These are phyloP conservation scores for Rhodotorula mucilaginosa DNA, from an alignment of 1,284 basidiomycete species.

Conservation along the genomic window DNA sequence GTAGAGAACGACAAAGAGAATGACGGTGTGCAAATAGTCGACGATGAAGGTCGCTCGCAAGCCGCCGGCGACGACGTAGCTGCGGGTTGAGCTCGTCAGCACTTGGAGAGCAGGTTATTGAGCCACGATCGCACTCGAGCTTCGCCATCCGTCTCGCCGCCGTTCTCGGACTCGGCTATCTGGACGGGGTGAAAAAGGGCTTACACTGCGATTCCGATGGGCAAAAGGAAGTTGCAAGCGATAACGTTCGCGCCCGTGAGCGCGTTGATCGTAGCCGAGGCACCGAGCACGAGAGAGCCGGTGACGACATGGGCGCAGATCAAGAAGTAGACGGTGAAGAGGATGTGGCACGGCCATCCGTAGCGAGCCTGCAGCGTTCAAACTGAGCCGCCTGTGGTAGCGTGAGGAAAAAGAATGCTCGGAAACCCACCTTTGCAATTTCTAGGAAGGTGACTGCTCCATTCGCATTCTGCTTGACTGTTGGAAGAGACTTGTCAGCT, in stretches of 20 bases:
- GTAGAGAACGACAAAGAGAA: slow-evolving; percentile 77
- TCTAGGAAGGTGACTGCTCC: slow-evolving; percentile 54
- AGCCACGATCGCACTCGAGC: too few species aligned
- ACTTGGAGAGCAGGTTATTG: background rate
- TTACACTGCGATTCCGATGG: slow-evolving; percentile 57
- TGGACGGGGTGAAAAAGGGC: background rate
- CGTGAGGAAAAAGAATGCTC: too few species aligned
- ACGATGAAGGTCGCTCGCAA: slow-evolving; percentile 56
- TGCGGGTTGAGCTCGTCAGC: background rate
- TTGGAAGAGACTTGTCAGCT: too few species aligned
- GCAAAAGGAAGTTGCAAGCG: slow-evolving; percentile 75
- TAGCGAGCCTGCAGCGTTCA: slow-evolving; percentile 59
- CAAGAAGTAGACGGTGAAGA: slow-evolving; percentile 76
- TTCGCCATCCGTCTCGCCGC: too few species aligned
- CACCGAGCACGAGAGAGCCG: slow-evolving; percentile 50
- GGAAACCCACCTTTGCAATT: background rate
- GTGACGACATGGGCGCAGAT: slow-evolving; percentile 60
- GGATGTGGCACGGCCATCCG: slow-evolving; percentile 67
- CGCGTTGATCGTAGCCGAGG: slow-evolving; percentile 66
- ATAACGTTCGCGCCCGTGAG: slow-evolving; percentile 71
- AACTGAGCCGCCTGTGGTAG: too few species aligned
- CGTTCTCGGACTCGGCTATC: too few species aligned
- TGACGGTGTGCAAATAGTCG: slow-evolving; percentile 57
- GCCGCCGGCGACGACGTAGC: slow-evolving; percentile 1
- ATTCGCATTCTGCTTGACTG: slow-evolving; percentile 61